Evolutionary conservation across 208 protist genomes (phyloP), one percentile per base, ranked within the genome.

Genomic region (Phytomonas sp.): DNA sequence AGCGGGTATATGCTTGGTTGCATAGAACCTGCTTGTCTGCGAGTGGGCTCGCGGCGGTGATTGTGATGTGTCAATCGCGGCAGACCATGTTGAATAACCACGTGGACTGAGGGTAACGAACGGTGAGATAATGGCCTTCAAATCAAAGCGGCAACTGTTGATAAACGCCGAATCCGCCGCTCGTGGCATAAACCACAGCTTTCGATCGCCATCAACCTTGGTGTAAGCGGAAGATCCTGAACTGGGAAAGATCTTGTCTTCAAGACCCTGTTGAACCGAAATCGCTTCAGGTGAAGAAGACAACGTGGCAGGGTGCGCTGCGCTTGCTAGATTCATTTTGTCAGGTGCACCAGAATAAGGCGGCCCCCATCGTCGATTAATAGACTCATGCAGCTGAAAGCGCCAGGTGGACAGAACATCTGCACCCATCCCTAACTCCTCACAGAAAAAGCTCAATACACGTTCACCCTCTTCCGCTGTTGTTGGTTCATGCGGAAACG

Each of bases 351-450:
- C 40, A 19, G 40, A 49, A 49, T 49, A 19, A 49, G 19, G 40
- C 14, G 40, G 40, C 14, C 66, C 14, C 86, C 86, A 92, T 10
- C 79, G 76, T 33, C 70, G 78, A 29, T 66, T 36, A 14, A 74
- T 61, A 0, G 60, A 40, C 29, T 64, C 61, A 19, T 49, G 29
- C 60, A 84, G 62, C 19, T 69, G 71, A 2, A 49, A 59, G 23
- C 88, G 82, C 88, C 88, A 93, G 36, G 36, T 70, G 30, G 73
- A 74, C 59, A 93, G 66, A 0, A 79, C 56, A n/a, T 60, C 29
- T 34, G 64, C 68, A 4, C 83, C 83, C 77, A 93, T 91, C n/a
- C 73, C 76, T 4, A 93, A 76, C 69, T 91, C 88, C 0, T 52
- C n/a, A 30, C 81, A 88, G 66, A 93, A 87, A 36, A 91, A 89